A percentile compares a stretch with the other conserved stretches of the same genome.
phyloP scores from a whole-genome alignment of 257 asterid species.

The Solanum sitiens region DNA sequence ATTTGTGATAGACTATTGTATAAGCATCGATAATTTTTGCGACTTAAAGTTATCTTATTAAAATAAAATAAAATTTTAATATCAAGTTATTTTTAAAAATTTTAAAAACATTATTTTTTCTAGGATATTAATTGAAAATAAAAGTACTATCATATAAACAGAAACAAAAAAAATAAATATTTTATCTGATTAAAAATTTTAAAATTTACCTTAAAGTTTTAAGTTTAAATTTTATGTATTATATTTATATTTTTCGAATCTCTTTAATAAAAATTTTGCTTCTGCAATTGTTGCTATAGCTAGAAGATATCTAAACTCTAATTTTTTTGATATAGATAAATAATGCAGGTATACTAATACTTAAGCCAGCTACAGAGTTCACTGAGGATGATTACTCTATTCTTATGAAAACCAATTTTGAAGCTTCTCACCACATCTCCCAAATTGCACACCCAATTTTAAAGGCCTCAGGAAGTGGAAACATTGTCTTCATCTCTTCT shows the following conservation, averaged over 20 bases:
- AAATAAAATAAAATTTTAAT: too few species aligned
- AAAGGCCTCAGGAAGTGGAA: neutral
- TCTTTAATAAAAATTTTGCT: neutral
- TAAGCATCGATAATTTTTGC: too few species aligned
- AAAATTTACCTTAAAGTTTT: rapidly evolving
- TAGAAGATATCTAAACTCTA: neutral
- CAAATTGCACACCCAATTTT: neutral
- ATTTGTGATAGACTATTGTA: neutral
- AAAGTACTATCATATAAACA: neutral
- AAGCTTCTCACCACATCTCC: neutral
- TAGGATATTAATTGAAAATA: too few species aligned
- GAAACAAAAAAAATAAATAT: too few species aligned
- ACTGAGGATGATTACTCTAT: neutral
- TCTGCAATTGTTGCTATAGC: neutral
- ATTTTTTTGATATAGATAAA: neutral
- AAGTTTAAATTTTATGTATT: rapidly evolving
- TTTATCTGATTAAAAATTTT: too few species aligned
- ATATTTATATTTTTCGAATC: too few species aligned
- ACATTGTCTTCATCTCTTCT: neutral
- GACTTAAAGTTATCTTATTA: neutral
- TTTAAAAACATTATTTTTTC: too few species aligned
- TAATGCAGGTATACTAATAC: neutral
- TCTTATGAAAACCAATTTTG: neutral
- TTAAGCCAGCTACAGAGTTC: neutral
- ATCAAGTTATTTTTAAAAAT: too few species aligned